Evolutionary conservation across 2,329 filamentous ascomycete species (phyloP).

Genomic region (Aspergillus niger): DNA sequence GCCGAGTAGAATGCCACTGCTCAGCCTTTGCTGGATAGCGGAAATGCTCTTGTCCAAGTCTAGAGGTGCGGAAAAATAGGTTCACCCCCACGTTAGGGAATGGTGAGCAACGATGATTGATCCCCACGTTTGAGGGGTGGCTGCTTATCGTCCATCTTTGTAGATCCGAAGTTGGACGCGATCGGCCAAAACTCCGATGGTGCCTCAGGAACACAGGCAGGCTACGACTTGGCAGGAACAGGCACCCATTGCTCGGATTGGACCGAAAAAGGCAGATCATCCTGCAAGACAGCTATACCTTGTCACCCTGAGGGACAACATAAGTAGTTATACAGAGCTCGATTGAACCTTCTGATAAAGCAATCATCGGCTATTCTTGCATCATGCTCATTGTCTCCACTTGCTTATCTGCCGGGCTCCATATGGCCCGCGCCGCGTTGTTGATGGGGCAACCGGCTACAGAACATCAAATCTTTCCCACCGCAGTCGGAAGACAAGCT

Average conservation of each 20-base stretch:
- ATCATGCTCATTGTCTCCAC: not conserved
- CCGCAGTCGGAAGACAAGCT: not conserved
- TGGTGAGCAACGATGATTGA: not conserved
- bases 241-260: not conserved
- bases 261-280: not conserved
- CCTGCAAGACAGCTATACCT: not conserved
- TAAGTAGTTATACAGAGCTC: not conserved
- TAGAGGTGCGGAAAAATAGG: not conserved
- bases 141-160: not conserved
- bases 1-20: conserved; percentile 12
- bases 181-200: conserved; percentile 4
- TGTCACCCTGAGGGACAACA: not conserved
- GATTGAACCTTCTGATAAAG: not conserved
- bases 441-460: conserved; percentile 25
- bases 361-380: not conserved
- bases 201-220: not conserved
- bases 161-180: not conserved
- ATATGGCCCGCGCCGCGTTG: conserved; percentile 1
- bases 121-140: not conserved
- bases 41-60: not conserved
- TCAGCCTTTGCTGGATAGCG: not conserved
- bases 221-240: not conserved
- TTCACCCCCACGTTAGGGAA: not conserved
- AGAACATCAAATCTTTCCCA: conserved; percentile 13
- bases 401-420: not conserved